Base-by-base conservation (phyloP, 257 asterid genomes). In the Nicotiana knightiana region DNA sequence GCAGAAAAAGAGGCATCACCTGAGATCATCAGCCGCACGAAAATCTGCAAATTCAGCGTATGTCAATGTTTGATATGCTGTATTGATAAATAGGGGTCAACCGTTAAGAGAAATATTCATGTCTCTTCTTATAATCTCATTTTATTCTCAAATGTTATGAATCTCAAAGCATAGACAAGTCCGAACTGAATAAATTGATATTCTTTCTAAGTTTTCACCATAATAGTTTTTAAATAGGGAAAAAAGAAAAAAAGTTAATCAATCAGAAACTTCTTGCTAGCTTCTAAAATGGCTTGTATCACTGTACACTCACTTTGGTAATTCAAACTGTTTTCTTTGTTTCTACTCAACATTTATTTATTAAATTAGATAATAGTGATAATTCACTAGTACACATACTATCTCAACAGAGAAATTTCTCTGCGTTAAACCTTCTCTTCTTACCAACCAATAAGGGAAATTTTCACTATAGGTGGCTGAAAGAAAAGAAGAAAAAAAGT, bases 1-100 rank as follows among this genome's bases (percentile, higher is more conserved):
- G 91, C 55, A 85, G 80, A 86, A 81, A 78, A 71, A 71, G 8
- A 81, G 78, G 9, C 82, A 9, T 39, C 87, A 85, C 2, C 59
- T 84, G 5, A 51, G 17, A 3, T 21, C 83, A n/a, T 80, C 85
- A 87, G 66, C 80, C 57, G 75, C 70, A 2, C 54, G 17, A 24
- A 39, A 80, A 17, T 80, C 57, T 43, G 62, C 83, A 33, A 67
- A 67, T 73, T 43, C 4, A 46, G 1, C 6, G 13, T 6, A 1
- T 71, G 39, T 24, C 39, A 46, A 24, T 12, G 79, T 71, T 71
- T 71, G 39, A 71, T 43, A 1, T 39, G 35, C 24, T 43, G 3
- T 18, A 4, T 39, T 39, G 6, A 70, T 71, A 24, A 71, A 24
- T 71, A 71, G 78, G n/a, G 0, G 1, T 11, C 59, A 21, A 5